Evolutionary conservation across 768 basidiomycete genomes (phyloP), one percentile per base, ranked within the genome.

Genomic region (Psilocybe cyanescens): DNA sequence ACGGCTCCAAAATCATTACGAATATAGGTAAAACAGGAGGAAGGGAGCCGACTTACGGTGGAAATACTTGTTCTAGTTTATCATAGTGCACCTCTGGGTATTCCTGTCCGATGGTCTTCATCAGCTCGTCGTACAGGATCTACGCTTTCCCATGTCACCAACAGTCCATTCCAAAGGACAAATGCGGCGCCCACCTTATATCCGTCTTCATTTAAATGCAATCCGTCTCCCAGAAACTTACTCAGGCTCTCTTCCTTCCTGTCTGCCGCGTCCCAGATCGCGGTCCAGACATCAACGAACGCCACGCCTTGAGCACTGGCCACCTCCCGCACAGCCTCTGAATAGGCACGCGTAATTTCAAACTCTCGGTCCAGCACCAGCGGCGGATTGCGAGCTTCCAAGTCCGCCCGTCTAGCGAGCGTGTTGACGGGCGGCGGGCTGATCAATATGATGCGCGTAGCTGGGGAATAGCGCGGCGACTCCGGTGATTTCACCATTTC

Each of bases 381-480:
- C 16, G 86, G 83, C 8, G 85, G 84, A 58, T 80, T 75, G 48
- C 84, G 80, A 16, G 78, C 73, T 29, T 75, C 76, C 47, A 88
- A 76, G 68, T 85, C 82, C 47, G 77, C 81, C 41, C 68, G 69
- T 66, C 91, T 79, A 61, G 86, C 85, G 65, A 81, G 66, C 4
- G 86, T 86, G 67, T 89, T 91, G 56, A 94, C 81, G 2, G 95
- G 95, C 3, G 95, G 92, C 11, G 95, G 92, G 12, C 91, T 92
- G 60, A 96, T 85, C 58, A 98, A 79, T 55, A 97, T 76, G 67
- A 97, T 82, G 57, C 83, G 82, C 49, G 94, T 96, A 16, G 79
- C 68, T 1, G 91, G 89, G 8, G 90, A 89, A 75, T 91, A 84
- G 68, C 83, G 82, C 19, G 78, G 70, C 4, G 92, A 94, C 14